Percentiles rank a stretch among this genome's conserved stretches.
Conservation (phyloP, 768 basidiomycete genomes). For the Nevesoporus exiguus region DNA sequence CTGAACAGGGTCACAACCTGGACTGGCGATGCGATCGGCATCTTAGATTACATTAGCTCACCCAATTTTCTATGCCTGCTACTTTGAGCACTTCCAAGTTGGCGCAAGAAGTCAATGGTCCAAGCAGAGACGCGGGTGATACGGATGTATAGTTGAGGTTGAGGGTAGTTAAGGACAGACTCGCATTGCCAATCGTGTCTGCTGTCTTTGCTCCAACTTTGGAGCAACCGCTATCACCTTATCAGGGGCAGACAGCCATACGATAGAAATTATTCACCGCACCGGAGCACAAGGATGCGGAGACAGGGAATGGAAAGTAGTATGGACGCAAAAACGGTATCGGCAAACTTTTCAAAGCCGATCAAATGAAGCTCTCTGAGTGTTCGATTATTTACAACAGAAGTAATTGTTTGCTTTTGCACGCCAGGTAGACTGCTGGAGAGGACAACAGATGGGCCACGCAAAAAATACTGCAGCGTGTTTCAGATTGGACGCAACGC, state of each 20-base stretch:
- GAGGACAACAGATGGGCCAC: slow-evolving; percentile 48
- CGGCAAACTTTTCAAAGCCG: slow-evolving; percentile 51
- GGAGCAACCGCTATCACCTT: slow-evolving; percentile 49
- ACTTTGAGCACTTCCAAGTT: slow-evolving; percentile 56
- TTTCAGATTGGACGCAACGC: background rate
- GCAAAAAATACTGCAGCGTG: slow-evolving; percentile 50
- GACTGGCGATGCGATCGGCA: background rate
- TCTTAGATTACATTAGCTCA: slow-evolving; percentile 23
- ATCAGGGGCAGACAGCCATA: slow-evolving; percentile 12
- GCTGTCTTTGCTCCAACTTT: slow-evolving; percentile 52
- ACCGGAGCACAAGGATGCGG: slow-evolving; percentile 54
- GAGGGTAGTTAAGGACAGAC: slow-evolving; percentile 42
- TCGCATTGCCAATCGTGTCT: slow-evolving; percentile 40
- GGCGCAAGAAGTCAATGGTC: slow-evolving; percentile 37
- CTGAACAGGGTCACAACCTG: slow-evolving; percentile 30
- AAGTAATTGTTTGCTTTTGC: slow-evolving; percentile 45
- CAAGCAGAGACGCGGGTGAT: slow-evolving; percentile 44
- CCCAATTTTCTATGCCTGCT: slow-evolving; percentile 62
- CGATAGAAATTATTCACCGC: slow-evolving; percentile 13
- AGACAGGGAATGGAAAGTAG: slow-evolving; percentile 44
- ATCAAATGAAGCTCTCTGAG: slow-evolving; percentile 49
- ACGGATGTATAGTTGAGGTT: slow-evolving; percentile 64
- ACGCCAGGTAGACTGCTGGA: slow-evolving; percentile 52
- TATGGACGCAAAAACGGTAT: slow-evolving; percentile 49
- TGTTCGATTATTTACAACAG: slow-evolving; percentile 30